phyloP scores from a whole-genome alignment of 768 basidiomycete species.

The Gelatoporia subvermispora region DNA sequence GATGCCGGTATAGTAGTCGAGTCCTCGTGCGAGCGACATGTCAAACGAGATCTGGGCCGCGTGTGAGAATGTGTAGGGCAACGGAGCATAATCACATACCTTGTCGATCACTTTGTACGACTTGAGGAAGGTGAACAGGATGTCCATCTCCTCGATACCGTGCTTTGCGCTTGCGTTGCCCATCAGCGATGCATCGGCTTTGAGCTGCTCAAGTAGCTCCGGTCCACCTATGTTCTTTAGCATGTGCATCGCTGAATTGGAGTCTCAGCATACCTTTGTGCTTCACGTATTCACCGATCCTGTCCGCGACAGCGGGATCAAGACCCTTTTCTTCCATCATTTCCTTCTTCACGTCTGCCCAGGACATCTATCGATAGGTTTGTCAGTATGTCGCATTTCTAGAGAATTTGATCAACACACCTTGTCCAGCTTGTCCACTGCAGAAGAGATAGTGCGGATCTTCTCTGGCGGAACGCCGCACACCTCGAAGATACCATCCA shows the following conservation, averaged over 20 bases:
- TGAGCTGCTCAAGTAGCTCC: slow-evolving; percentile 67
- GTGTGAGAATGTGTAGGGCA: neutral
- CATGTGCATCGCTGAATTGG: too few relatives aligned
- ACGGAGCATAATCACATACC: slow-evolving; percentile 34
- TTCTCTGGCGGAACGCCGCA: slow-evolving; percentile 91
- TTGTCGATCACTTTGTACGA: slow-evolving; percentile 77
- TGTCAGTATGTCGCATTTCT: neutral
- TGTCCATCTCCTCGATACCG: slow-evolving; percentile 82
- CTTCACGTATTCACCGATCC: slow-evolving; percentile 95
- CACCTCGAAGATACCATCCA: slow-evolving; percentile 95
- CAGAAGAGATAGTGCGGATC: slow-evolving; percentile 88
- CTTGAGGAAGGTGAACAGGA: slow-evolving; percentile 77
- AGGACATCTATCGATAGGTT: slow-evolving; percentile 55
- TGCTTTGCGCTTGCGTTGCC: slow-evolving; percentile 72
- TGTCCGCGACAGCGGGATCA: slow-evolving; percentile 75
- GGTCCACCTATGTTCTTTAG: slow-evolving; percentile 65
- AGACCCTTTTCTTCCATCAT: slow-evolving; percentile 97
- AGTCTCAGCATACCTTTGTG: slow-evolving; percentile 69
- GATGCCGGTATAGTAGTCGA: slow-evolving; percentile 98
- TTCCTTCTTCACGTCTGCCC: slow-evolving; percentile 90
- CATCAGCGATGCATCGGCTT: slow-evolving; percentile 57
- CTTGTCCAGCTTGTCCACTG: slow-evolving; percentile 99
- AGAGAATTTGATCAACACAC: slow-evolving; percentile 29
- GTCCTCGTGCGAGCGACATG: slow-evolving; percentile 91
- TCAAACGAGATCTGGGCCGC: slow-evolving; percentile 84